Base-by-base conservation (phyloP, 192 early-diverging fungal genomes). In the Rhizophagus clarus region DNA sequence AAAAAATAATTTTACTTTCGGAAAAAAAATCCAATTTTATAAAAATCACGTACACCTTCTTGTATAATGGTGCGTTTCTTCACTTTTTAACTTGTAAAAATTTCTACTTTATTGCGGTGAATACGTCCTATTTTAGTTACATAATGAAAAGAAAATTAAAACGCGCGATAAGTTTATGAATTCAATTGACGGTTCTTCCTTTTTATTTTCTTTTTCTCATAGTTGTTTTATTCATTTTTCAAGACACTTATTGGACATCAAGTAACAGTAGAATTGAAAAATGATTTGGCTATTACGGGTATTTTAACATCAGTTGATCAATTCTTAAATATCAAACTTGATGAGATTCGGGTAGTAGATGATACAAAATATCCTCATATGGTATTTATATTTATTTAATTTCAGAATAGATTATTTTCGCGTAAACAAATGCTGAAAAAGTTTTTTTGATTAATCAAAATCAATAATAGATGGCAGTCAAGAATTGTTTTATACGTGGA, bases 151-250 rank as follows among this genome's bases (percentile, higher is more conserved):
- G 15, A 22, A 17, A 56, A 56, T 56, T 56, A 1, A 56, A 56
- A 22, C 51, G 51, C 51, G 51, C 15, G 20, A 56, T 17, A 17
- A 22, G 15, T 56, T 56, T 3, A 56, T 22, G 17, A 6, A 56
- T 66, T 29, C 63, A 11, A 24, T 28, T 64, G 31, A 68, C 24
- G 22, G 31, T 20, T 8, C 34, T 20, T 34, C 37, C 37, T 70
- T 37, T 10, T 42, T n/a, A 9, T n/a, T 70, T 70, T 17, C 20
- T 34, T 37, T 1, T 5, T 70, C 3, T 10, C n/a, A 79, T 82
- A 97, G 97, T 88, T 99, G n/a, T 99, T 99, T 81, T 99, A 99
- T 85, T 98, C 97, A 40, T 98, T 99, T 82, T 99, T 99, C 91
- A 99, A 99, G 85, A 99, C 97, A 1, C 91, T 98, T 28, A 95